Base-by-base conservation (phyloP, 208 protist species). In the Naegleria fowleri region DNA sequence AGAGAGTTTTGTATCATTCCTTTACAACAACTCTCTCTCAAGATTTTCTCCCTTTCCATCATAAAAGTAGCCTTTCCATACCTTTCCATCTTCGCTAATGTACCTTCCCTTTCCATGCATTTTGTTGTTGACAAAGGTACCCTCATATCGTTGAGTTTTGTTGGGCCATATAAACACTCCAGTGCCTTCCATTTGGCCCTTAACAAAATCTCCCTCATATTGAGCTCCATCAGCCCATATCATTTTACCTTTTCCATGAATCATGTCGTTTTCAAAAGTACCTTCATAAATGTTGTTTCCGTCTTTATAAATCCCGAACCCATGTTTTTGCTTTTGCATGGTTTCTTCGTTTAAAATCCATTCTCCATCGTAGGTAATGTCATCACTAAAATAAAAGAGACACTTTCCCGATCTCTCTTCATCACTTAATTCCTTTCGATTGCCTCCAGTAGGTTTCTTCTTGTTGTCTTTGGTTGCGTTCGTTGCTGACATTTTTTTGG, bases 41-140 rank as follows among this genome's bases (percentile, higher is more conserved):
- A 88, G 19, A 29, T 39, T 16, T 58, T 88, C 85, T 25, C 85
- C 85, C 22, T 48, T 88, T 58, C 85, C 85, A 88, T 88, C 55
- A 58, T 58, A 88, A 58, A 88, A 88, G 25, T 48, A 33, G 11
- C 85, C 85, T 38, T 39, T 48, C 85, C 85, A 88, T 58, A 58
- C 43, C 11, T 58, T 88, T 22, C 85, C 85, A 88, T 88, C 85
- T 7, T 36, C 25, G 58, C 41, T 58, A 15, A 41, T 88, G 55
- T 39, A 88, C 5, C 22, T n/a, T 29, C 92, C 92, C 16, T 58
- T n/a, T 15, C 92, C 92, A 55, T 92, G 87, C 91, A 84, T 91
- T 48, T 36, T 41, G 29, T 91, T 91, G 25, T 92, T 43, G 4
- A n/a, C n/a, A 40, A 36, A 92, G 33, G 87, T 79, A 39, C 91